Evolutionary conservation across 2,329 filamentous ascomycete genomes (phyloP).

Genomic region (Aaosphaeria pasadenensis): DNA sequence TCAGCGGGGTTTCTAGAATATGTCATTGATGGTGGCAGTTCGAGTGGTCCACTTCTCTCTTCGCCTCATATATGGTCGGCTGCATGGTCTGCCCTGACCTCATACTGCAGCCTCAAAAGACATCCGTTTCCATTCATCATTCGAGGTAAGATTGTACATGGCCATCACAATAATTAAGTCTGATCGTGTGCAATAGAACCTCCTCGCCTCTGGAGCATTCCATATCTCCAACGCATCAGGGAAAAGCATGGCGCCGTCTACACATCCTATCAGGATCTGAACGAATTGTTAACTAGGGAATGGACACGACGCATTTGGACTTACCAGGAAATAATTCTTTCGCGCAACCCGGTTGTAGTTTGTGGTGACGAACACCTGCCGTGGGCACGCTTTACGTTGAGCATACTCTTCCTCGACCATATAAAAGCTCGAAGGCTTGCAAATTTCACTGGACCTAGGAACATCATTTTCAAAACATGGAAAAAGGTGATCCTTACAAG

Average conservation of each 20-base stretch:
- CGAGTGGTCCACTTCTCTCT: neutral
- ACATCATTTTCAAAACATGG: neutral
- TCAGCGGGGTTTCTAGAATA: neutral
- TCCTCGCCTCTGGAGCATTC: neutral
- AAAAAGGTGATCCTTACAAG: neutral
- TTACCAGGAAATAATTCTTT: neutral
- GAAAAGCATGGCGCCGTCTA: neutral
- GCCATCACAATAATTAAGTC: neutral
- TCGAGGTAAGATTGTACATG: neutral
- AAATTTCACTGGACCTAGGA: neutral
- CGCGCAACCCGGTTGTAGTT: neutral
- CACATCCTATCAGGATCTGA: neutral
- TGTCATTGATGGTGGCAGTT: neutral
- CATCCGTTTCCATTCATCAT: neutral
- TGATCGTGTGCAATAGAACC: neutral
- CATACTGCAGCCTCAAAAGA: neutral
- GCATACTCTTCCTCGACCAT: neutral
- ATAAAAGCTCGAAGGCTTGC: neutral
- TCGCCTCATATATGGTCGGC: neutral
- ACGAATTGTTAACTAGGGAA: neutral
- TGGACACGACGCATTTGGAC: neutral
- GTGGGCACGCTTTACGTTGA: neutral
- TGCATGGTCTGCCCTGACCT: neutral
- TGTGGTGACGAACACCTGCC: neutral
- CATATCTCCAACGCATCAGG: neutral